A percentile compares a stretch with the other conserved stretches of the same genome.
These are phyloP conservation scores for Myxozyma geophila DNA, from an alignment of 805 yeast species.

Conservation along the genomic window DNA sequence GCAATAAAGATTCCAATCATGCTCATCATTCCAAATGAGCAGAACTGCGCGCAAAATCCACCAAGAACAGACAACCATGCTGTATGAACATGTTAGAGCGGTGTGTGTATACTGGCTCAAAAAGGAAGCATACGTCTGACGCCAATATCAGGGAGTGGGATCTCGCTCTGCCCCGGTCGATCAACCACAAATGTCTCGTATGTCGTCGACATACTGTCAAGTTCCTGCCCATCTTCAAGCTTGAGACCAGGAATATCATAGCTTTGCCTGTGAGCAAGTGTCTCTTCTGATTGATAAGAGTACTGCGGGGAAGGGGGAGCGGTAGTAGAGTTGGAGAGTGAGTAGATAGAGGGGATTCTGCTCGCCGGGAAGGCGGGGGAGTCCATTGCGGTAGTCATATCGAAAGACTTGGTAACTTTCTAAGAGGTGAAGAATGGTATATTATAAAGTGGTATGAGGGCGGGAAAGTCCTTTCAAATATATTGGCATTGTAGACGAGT, in stretches of 20 bases:
- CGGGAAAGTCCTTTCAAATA: too few relatives aligned
- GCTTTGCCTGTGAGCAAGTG: not conserved
- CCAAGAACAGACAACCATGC: conserved; percentile 60
- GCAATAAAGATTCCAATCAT: conserved; percentile 30
- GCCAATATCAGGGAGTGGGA: conserved; percentile 23
- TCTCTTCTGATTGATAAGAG: conserved; percentile 8
- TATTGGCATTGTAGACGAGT: too few relatives aligned
- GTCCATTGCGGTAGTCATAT: not conserved
- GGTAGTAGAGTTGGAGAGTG: not conserved
- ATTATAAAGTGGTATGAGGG: too few relatives aligned
- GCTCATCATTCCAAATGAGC: conserved; percentile 59
- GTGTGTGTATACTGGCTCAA: not conserved
- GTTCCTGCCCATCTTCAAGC: conserved; percentile 3
- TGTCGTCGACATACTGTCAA: conserved; percentile 1
- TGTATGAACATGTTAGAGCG: conserved; percentile 2
- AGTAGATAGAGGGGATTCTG: not conserved
- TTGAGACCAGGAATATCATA: not conserved
- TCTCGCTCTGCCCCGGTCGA: not conserved
- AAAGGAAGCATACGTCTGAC: conserved; percentile 13
- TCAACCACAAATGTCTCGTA: conserved; percentile 19
- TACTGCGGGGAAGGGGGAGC: not conserved
- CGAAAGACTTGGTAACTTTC: too few relatives aligned
- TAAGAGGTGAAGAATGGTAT: too few relatives aligned
- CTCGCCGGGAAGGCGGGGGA: not conserved
- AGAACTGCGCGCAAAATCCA: conserved; percentile 60